phyloP scores from a whole-genome alignment of 2,329 filamentous ascomycete genomes.

The Fusarium chuoi region DNA sequence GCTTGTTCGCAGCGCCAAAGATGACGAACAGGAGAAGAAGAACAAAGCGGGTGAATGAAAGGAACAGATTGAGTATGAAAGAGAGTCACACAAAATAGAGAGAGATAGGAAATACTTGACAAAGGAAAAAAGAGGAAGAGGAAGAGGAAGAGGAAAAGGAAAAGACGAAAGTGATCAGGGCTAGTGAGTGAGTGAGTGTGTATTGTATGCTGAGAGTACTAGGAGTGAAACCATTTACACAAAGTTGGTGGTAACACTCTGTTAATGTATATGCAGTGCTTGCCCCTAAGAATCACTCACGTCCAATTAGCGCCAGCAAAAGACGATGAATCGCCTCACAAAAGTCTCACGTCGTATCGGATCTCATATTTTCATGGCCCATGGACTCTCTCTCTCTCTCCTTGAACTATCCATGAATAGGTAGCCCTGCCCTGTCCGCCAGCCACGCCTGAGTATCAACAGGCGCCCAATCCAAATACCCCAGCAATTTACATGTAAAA shows the following conservation, averaged over 20 bases:
- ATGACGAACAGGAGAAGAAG: constrained; percentile 18
- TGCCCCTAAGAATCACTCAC: constrained; percentile 6
- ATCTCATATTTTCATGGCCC: constrained; percentile 19
- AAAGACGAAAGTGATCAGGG: background rate
- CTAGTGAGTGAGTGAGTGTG: background rate
- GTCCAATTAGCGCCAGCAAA: constrained; percentile 25
- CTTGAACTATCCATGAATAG: constrained; percentile 2
- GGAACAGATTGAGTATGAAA: constrained; percentile 22
- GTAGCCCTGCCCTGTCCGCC: constrained; percentile 2
- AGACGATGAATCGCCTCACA: constrained; percentile 17
- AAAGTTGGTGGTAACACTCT: constrained; percentile 15
- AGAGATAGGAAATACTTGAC: constrained; percentile 29
- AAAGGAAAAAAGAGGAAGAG: constrained; percentile 19
- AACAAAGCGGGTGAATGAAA: constrained; percentile 26
- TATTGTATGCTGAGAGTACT: constrained; percentile 8
- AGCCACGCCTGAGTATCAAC: constrained; percentile 40
- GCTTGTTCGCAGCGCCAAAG: constrained; percentile 24
- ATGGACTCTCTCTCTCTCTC: background rate
- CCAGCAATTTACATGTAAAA: constrained; percentile 6
- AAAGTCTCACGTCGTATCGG: constrained; percentile 29
- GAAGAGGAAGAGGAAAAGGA: constrained; percentile 17
- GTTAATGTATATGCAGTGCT: constrained; percentile 26
- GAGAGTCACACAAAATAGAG: constrained; percentile 22
- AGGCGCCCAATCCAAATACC: constrained; percentile 38
- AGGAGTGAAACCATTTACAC: constrained; percentile 13